phyloP scores from a whole-genome alignment of 371 early-diverging fungal genomes.

The Mucor sp. region DNA sequence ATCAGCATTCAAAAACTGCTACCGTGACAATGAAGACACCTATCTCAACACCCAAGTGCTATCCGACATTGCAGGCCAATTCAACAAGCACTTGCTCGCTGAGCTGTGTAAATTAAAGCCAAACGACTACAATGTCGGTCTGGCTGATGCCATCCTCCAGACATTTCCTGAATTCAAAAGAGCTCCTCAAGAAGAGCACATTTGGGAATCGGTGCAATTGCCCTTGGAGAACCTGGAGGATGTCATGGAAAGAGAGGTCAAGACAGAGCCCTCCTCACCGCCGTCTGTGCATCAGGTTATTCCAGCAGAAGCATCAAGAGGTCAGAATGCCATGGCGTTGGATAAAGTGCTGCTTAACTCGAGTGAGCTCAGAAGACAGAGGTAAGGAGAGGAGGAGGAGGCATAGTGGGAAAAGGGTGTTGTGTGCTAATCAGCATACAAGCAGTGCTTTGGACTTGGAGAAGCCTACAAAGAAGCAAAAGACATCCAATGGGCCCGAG shows the following conservation, averaged over 20 bases:
- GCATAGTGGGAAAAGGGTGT: too few relatives aligned
- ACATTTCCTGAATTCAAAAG: constrained; percentile 26
- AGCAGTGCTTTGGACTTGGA: neutral
- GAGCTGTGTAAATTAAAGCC: constrained; percentile 30
- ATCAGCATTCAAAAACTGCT: constrained; percentile 16
- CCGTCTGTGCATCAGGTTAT: neutral
- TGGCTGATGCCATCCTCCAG: constrained; percentile 26
- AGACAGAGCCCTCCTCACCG: constrained; percentile 21
- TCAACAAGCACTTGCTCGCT: constrained; percentile 12
- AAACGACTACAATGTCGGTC: constrained; percentile 24
- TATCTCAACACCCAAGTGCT: constrained; percentile 24
- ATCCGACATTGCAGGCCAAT: constrained; percentile 16
- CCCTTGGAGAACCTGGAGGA: constrained; percentile 19
- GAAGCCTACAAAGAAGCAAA: constrained; percentile 3
- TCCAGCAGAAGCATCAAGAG: constrained; percentile 9
- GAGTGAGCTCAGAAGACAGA: constrained; percentile 19
- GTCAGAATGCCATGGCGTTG: constrained; percentile 26
- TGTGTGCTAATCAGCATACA: neutral
- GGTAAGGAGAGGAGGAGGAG: neutral
- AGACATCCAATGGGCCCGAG: constrained; percentile 6
- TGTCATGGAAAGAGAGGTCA: constrained; percentile 13
- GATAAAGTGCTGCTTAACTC: constrained; percentile 23
- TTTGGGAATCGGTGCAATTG: constrained; percentile 29
- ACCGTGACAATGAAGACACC: constrained; percentile 30
- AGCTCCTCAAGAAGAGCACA: constrained; percentile 27